Evolutionary conservation across 805 yeast species (phyloP), one percentile per base, ranked within the genome.

Genomic region (Hanseniaspora clermontiae): DNA sequence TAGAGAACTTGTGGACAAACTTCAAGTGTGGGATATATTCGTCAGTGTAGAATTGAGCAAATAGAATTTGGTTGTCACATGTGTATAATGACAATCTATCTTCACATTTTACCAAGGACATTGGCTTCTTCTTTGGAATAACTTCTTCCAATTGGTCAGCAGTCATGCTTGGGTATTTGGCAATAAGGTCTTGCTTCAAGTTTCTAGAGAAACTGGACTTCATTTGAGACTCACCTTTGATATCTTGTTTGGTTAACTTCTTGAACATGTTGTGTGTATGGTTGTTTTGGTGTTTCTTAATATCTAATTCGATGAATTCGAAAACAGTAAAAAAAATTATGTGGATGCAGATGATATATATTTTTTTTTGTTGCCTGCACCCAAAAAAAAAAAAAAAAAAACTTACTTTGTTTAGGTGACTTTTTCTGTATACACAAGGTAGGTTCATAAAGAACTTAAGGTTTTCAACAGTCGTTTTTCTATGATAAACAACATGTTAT

Each of bases 201-300:
- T 84, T 84, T 68, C 97, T 79, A 69, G 89, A 96, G n/a, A 85
- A 90, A 1, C 97, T 90, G 0, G 96, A 86, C 70, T 90, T 90
- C 69, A 90, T 83, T 66, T 91, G 91, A 14, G 96, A 82, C 61
- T 93, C 83, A 9, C 96, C 84, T 63, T 88, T 95, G 55, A 89
- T 78, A 66, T 90, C 96, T 43, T 88, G 96, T 61, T 80, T 83
- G 34, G 87, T 77, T 72, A 89, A 88, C 67, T 81, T 77, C 51
- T 36, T 36, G 27, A 47, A 50, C 54, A 48, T 52, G 43, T 17
- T 47, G 40, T 32, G 12, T 20, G 7, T 20, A 6, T 12, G 14
- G 9, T 40, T 12, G 39, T 40, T 20, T 19, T n/a, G 10, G 8
- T 4, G 15, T 19, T 19, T 40, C 17, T 17, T 37, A 29, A 38